phyloP scores from a whole-genome alignment of 2,329 filamentous ascomycete species.

The Aureobasidium sp. region DNA sequence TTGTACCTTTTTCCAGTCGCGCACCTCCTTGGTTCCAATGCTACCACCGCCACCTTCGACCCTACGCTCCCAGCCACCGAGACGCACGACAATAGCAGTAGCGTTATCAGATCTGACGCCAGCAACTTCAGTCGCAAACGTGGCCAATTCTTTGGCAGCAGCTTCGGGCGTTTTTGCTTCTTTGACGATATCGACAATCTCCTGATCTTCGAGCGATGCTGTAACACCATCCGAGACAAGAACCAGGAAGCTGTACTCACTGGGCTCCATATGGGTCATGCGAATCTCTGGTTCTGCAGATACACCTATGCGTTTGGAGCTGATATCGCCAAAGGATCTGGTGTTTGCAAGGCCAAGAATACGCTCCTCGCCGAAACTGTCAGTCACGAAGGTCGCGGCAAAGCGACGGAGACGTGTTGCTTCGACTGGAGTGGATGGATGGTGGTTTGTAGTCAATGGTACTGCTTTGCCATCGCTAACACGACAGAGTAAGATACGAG shows the following conservation, averaged over 20 bases:
- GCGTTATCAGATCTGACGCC: constrained; percentile 54
- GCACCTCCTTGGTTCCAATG: constrained; percentile 82
- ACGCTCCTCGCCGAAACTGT: constrained; percentile 95
- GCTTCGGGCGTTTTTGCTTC: constrained; percentile 87
- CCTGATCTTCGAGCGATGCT: constrained; percentile 79
- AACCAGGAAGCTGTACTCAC: constrained; percentile 82
- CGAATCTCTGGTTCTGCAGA: constrained; percentile 87
- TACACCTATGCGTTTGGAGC: constrained; percentile 84
- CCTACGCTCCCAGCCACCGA: constrained; percentile 59
- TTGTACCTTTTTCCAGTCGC: constrained; percentile 73
- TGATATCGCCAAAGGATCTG: constrained; percentile 87
- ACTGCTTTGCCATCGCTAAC: constrained; percentile 72
- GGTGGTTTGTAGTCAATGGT: constrained; percentile 83
- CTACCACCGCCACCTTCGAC: constrained; percentile 82
- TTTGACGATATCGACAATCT: constrained; percentile 93
- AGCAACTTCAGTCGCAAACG: constrained; percentile 80
- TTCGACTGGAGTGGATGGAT: constrained; percentile 80
- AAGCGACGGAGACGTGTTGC: constrained; percentile 76
- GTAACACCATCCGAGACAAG: constrained; percentile 84
- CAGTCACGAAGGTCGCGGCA: constrained; percentile 78
- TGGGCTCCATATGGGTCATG: constrained; percentile 68
- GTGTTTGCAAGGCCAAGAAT: constrained; percentile 91
- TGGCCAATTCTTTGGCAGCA: constrained; percentile 67
- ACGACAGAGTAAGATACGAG: constrained; percentile 79
- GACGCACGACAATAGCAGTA: constrained; percentile 52